Conservation (phyloP, 345 rosid genomes). For the Gossypium australe region DNA sequence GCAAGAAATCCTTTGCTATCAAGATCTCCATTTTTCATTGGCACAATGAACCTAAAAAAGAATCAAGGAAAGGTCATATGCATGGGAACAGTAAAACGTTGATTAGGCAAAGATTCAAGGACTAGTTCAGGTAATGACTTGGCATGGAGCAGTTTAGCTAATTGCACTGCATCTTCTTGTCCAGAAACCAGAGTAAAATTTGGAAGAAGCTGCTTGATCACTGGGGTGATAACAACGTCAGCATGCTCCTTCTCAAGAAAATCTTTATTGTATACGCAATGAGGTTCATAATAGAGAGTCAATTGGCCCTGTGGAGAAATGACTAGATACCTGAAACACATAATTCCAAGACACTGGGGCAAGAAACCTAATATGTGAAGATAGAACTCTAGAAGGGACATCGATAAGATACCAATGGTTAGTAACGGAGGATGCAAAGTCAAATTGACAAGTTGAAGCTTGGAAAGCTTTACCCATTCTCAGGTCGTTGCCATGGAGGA, state of each 20-base stretch:
- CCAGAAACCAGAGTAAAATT: conserved; percentile 82
- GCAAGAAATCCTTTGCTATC: conserved; percentile 73
- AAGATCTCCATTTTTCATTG: conserved; percentile 88
- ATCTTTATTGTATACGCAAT: conserved; percentile 61
- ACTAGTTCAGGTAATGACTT: conserved; percentile 32
- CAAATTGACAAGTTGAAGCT: conserved; percentile 6
- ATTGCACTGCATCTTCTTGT: conserved; percentile 89
- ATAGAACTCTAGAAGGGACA: neutral
- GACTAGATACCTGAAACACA: conserved; percentile 52
- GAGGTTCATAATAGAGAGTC: conserved; percentile 86
- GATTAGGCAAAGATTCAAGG: neutral
- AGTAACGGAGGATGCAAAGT: neutral
- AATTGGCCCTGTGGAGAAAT: conserved; percentile 48
- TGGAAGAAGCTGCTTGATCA: conserved; percentile 91
- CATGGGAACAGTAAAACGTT: conserved; percentile 3
- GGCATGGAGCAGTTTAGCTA: conserved; percentile 71
- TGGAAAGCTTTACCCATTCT: conserved; percentile 59
- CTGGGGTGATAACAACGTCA: conserved; percentile 81
- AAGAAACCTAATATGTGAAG: neutral
- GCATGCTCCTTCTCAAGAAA: conserved; percentile 59
- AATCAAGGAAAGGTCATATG: neutral
- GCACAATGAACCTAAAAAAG: conserved; percentile 58
- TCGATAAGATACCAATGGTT: neutral
- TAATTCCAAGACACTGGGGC: neutral
- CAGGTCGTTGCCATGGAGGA: conserved; percentile 99